Evolutionary conservation across 225 moss, liverwort and hornwort species (phyloP), one percentile per base, ranked within the genome.

Genomic region (Polytrichum formosum): DNA sequence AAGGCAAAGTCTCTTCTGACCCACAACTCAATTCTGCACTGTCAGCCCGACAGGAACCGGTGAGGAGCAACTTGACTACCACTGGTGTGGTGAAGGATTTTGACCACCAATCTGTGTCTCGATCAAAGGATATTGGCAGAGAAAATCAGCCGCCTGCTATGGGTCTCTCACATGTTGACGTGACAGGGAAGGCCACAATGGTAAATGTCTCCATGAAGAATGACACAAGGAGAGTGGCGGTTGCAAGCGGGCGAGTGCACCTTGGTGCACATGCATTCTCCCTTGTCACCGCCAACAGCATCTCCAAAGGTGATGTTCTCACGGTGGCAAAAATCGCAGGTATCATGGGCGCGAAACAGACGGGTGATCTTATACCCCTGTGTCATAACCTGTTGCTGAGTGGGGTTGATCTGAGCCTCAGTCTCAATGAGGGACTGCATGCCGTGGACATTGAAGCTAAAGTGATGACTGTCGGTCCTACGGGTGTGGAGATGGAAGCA

Each of bases 401-500:
- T 66, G 89, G 88, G 26, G 85, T 97, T 18, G 88, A 97, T 62
- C 64, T 97, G 27, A 81, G 68, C 54, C 68, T 93, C 69, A 69
- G 76, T 61, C 82, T 97, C 26, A 77, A 97, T 37, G 64, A 88
- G 46, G 69, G 74, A 26, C 53, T 77, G 28, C 76, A 83, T 61
- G 87, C 92, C 21, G 91, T 94, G 73, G 88, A 94, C 21, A 87
- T 97, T 27, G 70, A 78, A 76, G 94, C 94, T 28, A 64, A 83
- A 63, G 94, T 90, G 64, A 83, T 72, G 17, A 82, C 91, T 10
- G 77, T 86, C 4, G 92, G 97, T 54, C 83, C 90, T 6, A 94
- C 92, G 28, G 97, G 94, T 61, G 97, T 97, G 69, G 97, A 97
- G 83, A 94, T 97, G 94, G 97, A 97, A 78, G 97, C 97, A 54